phyloP scores from a whole-genome alignment of 2,329 filamentous ascomycete species.

The Botryotinia calthae region DNA sequence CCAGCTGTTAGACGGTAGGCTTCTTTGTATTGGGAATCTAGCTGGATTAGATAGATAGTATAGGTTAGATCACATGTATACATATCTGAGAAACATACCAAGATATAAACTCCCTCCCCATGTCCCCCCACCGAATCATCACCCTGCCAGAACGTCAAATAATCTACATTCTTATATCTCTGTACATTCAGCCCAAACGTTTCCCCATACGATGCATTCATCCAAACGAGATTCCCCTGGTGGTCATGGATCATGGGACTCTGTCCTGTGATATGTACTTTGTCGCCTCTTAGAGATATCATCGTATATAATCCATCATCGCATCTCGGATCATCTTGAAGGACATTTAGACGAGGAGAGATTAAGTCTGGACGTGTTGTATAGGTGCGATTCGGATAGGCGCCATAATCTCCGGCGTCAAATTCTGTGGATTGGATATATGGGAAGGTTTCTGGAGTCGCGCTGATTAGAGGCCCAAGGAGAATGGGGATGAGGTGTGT shows the following conservation, averaged over 20 bases:
- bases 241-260: slow-evolving; percentile 27
- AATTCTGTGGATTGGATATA: slow-evolving; percentile 30
- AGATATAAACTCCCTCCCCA: slow-evolving; percentile 4
- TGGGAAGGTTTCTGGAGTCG: background rate
- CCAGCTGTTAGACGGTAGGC: slow-evolving; percentile 23
- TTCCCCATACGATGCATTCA: slow-evolving; percentile 24
- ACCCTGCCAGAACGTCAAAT: slow-evolving; percentile 50
- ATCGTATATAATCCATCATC: slow-evolving; percentile 24
- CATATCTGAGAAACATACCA: background rate
- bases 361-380: slow-evolving; percentile 35
- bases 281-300: slow-evolving; percentile 24
- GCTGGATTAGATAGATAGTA: background rate
- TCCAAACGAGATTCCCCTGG: slow-evolving; percentile 26
- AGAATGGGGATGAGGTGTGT: background rate
- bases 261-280: slow-evolving; percentile 19
- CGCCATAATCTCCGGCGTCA: slow-evolving; percentile 39
- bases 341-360: slow-evolving; percentile 24
- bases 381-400: slow-evolving; percentile 40
- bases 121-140: slow-evolving; percentile 15
- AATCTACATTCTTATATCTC: slow-evolving; percentile 44
- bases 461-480: background rate
- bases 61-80: background rate
- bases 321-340: slow-evolving; percentile 19
- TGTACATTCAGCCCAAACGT: slow-evolving; percentile 31
- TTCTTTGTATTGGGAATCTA: slow-evolving; percentile 3